Evolutionary conservation across 306 rosid species (phyloP).

Genomic region (Trichosanthes truncata): DNA sequence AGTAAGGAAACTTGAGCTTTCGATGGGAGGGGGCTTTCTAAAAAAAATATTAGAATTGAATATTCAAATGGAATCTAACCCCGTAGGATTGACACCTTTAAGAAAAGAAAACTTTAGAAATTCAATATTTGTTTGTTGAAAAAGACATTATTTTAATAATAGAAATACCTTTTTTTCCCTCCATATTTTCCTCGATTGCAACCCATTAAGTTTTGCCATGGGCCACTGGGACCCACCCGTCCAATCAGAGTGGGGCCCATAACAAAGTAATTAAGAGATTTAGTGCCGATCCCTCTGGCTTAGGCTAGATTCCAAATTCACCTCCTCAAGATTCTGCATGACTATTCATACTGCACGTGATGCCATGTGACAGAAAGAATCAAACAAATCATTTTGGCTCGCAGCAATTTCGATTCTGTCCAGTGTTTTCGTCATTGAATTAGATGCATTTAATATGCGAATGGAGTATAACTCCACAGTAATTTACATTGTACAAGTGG

Average conservation of each 20-base stretch:
- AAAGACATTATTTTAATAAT: neutral
- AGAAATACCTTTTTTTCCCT: neutral
- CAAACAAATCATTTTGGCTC: neutral
- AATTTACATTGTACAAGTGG: too few species aligned
- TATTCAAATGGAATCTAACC: neutral
- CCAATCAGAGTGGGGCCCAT: neutral
- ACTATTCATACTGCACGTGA: neutral
- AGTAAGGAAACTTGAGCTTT: too few species aligned
- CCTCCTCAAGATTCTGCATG: neutral
- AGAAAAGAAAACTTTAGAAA: too few species aligned
- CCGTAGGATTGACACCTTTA: neutral
- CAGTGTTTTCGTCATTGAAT: too few species aligned
- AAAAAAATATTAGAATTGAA: too few species aligned
- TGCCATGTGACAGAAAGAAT: neutral
- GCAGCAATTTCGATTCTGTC: neutral
- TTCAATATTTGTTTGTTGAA: too few species aligned
- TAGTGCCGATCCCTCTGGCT: neutral
- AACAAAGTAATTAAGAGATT: neutral
- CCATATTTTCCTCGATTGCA: neutral
- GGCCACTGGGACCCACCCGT: neutral
- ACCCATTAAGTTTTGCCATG: neutral
- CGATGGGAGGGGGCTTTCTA: too few species aligned
- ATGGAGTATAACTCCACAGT: too few species aligned
- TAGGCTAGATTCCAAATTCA: neutral
- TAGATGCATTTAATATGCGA: too few species aligned